Conservation (phyloP, 768 basidiomycete species). For the Pleurotus tuber-regium region DNA sequence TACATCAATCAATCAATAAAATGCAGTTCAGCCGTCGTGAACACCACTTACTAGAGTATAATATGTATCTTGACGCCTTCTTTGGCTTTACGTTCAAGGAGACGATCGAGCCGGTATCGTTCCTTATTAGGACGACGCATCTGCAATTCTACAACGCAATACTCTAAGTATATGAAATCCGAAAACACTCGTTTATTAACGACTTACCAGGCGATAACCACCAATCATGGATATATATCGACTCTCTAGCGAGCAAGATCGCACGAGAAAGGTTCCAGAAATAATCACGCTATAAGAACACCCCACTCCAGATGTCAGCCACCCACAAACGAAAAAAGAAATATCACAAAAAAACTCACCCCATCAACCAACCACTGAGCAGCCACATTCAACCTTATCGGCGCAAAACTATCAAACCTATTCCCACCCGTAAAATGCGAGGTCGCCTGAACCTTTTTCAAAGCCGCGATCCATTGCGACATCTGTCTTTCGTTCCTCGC, state of each 20-base stretch:
- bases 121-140: conserved; percentile 83
- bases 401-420: conserved; percentile 93
- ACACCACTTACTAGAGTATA: conserved; percentile 76
- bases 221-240: conserved; percentile 97
- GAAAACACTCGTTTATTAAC: neutral
- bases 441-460: conserved; percentile 74
- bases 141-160: conserved; percentile 56
- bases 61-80: conserved; percentile 96
- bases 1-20: conserved; percentile 26
- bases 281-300: conserved; percentile 79
- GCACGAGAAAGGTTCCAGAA: conserved; percentile 97
- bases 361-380: conserved; percentile 99
- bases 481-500: conserved; percentile 95
- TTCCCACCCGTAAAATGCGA: conserved; percentile 80
- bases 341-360: conserved; percentile 42
- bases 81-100: conserved; percentile 88
- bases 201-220: conserved; percentile 84
- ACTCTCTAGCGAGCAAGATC: conserved; percentile 82
- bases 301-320: too few relatives aligned
- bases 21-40: conserved; percentile 5
- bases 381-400: conserved; percentile 87
- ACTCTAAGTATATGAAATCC: neutral
- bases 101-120: conserved; percentile 80
- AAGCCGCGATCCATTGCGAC: conserved; percentile 92
- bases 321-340: neutral